Conservation (phyloP, 2,329 filamentous ascomycete species). For the Albophoma yamanashiensis region DNA sequence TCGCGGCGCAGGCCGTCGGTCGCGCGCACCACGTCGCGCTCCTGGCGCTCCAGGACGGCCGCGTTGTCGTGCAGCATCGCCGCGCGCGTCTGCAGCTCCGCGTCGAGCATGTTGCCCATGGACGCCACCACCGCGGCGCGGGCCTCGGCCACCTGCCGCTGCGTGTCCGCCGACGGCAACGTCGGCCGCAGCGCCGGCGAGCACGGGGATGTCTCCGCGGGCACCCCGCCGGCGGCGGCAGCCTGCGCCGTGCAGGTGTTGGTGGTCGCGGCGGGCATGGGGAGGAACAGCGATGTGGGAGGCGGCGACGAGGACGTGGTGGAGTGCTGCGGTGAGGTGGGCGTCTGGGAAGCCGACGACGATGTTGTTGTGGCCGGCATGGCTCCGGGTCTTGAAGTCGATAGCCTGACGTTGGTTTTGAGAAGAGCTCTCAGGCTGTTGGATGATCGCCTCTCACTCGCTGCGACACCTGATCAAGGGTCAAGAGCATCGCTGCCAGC, state of each 20-base stretch:
- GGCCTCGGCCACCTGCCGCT: constrained; percentile 42
- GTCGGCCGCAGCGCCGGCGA: constrained; percentile 19
- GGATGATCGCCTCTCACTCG: neutral
- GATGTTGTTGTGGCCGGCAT: neutral
- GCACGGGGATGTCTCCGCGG: constrained; percentile 3
- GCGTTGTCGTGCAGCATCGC: constrained; percentile 59
- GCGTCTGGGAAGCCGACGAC: neutral
- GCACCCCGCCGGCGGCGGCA: neutral
- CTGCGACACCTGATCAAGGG: neutral
- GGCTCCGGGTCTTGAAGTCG: neutral
- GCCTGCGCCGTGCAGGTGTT: neutral
- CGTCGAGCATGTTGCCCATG: constrained; percentile 60
- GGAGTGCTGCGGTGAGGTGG: neutral
- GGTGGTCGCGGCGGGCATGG: neutral
- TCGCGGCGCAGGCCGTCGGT: constrained; percentile 51
- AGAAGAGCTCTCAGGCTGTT: neutral
- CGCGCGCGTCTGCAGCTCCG: constrained; percentile 57
- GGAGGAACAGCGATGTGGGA: neutral
- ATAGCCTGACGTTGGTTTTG: neutral
- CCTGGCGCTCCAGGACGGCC: constrained; percentile 53
- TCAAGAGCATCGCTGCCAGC: neutral
- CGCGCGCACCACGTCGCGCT: constrained; percentile 51
- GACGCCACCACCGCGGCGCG: constrained; percentile 49
- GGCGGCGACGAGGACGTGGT: neutral
- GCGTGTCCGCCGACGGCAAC: constrained; percentile 30